Conservation (phyloP, 2,329 filamentous ascomycete species). For the Escovopsis sp. region DNA sequence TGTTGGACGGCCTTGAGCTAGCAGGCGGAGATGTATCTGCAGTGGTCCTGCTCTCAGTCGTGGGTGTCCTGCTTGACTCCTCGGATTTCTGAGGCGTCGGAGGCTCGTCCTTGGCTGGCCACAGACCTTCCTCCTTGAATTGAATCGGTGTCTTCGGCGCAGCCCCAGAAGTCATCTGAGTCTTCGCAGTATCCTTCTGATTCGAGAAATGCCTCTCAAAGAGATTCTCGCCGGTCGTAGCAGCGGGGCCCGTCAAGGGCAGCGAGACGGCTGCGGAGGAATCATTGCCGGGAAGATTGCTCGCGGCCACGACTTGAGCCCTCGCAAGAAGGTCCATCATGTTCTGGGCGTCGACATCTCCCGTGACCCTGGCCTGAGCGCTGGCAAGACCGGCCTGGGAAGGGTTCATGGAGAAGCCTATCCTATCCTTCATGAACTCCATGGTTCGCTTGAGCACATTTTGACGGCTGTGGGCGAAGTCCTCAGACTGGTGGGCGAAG, state of each 20-base stretch:
- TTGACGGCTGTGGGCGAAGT: slow-evolving; percentile 79
- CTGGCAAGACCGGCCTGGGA: slow-evolving; percentile 62
- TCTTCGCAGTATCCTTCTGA: slow-evolving; percentile 15
- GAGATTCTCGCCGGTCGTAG: slow-evolving; percentile 57
- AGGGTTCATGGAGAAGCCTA: slow-evolving; percentile 56
- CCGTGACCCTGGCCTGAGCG: slow-evolving; percentile 67
- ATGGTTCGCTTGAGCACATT: slow-evolving; percentile 86
- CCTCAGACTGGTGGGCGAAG: slow-evolving; percentile 89
- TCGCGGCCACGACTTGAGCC: slow-evolving; percentile 61
- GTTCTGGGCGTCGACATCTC: slow-evolving; percentile 74
- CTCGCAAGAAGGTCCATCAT: slow-evolving; percentile 80
- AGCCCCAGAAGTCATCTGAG: slow-evolving; percentile 18
- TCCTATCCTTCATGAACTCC: slow-evolving; percentile 89
- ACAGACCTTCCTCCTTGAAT: slow-evolving; percentile 3
- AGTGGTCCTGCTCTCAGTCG: slow-evolving; percentile 39
- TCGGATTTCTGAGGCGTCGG: slow-evolving; percentile 22
- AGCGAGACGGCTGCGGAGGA: slow-evolving; percentile 25
- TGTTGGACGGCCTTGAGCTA: slow-evolving; percentile 41
- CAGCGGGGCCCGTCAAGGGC: slow-evolving; percentile 67
- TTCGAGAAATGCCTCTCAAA: slow-evolving; percentile 70
- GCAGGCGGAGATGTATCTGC: slow-evolving; percentile 36
- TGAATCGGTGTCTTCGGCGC: slow-evolving; percentile 9
- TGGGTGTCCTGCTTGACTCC: slow-evolving; percentile 37
- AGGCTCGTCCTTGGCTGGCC: slow-evolving; percentile 6
- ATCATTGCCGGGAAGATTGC: slow-evolving; percentile 39